Evolutionary conservation across 2,329 filamentous ascomycete genomes (phyloP), one percentile per base, ranked within the genome.

Genomic region (Diaporthe citri): DNA sequence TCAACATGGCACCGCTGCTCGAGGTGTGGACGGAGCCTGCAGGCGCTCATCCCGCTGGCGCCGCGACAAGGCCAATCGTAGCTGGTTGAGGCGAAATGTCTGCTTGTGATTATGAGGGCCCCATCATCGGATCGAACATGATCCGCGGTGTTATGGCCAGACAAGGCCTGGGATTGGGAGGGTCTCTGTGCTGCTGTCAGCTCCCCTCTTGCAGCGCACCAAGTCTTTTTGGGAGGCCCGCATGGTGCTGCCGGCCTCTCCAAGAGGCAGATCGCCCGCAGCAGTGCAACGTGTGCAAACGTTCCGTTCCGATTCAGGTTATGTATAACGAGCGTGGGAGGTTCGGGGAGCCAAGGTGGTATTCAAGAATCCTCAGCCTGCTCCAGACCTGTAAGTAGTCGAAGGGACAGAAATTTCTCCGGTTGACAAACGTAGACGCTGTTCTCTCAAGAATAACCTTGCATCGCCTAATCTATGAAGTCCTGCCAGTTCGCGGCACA

Each of bases 221-320:
- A 60, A 31, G 56, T 57, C 69, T 25, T 72, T 62, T 62, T 72
- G 56, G 70, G 70, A 55, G 70, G 28, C 56, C 46, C 46, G 70
- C 70, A 72, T 72, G 70, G 25, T 60, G 28, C 31, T 59, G 41
- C 56, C 55, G 20, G 56, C 41, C 9, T 46, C 60, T 64, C 25
- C 39, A 64, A 64, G 60, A 28, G 60, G 41, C 28, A 67, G 31
- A 51, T 67, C 25, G 62, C 31, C 46, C 62, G 46, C 43, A 17
- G 62, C 62, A 25, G 43, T 66, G 43, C 62, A 66, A 51, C 62
- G 20, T 34, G 41, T 51, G 43, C 43, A 52, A 67, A 67, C 31
- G 31, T 67, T 48, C 31, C 62, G 62, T 52, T 67, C 62, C 60
- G 60, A 51, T 66, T 51, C 60, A 66, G 60, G 60, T 20, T 66